Conservation (phyloP, 148 eudicot genomes). For the Vaccinium vitisidaea region DNA sequence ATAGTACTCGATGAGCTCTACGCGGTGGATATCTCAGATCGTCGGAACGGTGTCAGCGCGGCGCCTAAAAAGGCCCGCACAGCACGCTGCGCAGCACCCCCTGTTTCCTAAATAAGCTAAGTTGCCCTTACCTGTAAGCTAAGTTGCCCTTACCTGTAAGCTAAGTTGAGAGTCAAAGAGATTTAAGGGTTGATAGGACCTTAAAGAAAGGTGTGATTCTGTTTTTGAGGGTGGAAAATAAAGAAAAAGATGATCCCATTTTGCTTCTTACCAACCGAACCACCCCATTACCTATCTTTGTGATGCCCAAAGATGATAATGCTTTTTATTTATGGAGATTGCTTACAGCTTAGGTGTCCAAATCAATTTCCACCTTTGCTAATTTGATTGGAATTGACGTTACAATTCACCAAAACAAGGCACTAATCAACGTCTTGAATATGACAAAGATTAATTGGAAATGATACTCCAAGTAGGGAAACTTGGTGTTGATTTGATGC, state of each 20-base stretch:
- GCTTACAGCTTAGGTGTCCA: constrained; percentile 23
- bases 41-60: too few relatives aligned
- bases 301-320: constrained; percentile 1
- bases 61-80: too few relatives aligned
- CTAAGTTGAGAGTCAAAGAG: not conserved
- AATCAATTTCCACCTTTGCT: constrained; percentile 9
- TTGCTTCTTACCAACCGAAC: constrained; percentile 45
- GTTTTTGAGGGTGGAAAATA: constrained; percentile 15
- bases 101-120: too few relatives aligned
- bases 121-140: too few relatives aligned
- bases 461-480: constrained; percentile 21
- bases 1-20: too few relatives aligned
- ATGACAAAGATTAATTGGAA: not conserved
- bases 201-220: constrained; percentile 22
- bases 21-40: too few relatives aligned
- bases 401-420: constrained; percentile 21
- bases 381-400: constrained; percentile 11
- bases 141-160: not conserved
- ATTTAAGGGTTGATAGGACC: constrained; percentile 1
- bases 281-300: constrained; percentile 16
- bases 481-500: constrained; percentile 33
- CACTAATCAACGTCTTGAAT: not conserved
- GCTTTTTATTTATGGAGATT: constrained; percentile 15
- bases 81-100: too few relatives aligned
- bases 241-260: constrained; percentile 28